These are phyloP conservation scores for Penicillium paneum DNA, from an alignment of 2,329 filamentous ascomycete genomes.

Conservation along the genomic window DNA sequence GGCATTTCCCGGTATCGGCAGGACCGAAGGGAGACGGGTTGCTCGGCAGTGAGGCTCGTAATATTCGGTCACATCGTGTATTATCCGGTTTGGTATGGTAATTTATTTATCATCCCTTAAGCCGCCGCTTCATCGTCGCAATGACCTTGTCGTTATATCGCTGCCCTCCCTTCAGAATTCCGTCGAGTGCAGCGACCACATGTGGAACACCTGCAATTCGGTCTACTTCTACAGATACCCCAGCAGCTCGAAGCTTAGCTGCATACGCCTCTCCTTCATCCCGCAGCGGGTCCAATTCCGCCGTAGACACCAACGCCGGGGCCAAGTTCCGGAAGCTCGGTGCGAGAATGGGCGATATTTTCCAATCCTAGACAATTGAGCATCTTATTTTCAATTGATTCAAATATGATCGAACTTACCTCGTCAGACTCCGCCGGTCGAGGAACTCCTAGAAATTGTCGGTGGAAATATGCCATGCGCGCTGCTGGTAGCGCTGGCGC, in stretches of 20 bases:
- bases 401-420: slow-evolving; percentile 23
- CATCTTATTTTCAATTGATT: not conserved
- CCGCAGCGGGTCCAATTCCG: slow-evolving; percentile 43
- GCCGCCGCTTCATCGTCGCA: slow-evolving; percentile 25
- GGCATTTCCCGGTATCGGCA: slow-evolving; percentile 30
- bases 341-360: slow-evolving; percentile 42
- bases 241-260: slow-evolving; percentile 36
- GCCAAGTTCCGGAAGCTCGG: slow-evolving; percentile 36
- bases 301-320: slow-evolving; percentile 40
- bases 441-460: slow-evolving; percentile 38
- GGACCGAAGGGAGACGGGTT: slow-evolving; percentile 10
- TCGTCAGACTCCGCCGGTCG: slow-evolving; percentile 34
- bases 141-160: slow-evolving; percentile 31
- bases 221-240: slow-evolving; percentile 32
- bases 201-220: slow-evolving; percentile 37
- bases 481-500: slow-evolving; percentile 35
- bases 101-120: slow-evolving; percentile 21
- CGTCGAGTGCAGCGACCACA: slow-evolving; percentile 30
- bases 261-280: slow-evolving; percentile 43
- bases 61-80: slow-evolving; percentile 6
- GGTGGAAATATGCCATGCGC: slow-evolving; percentile 42
- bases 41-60: not conserved
- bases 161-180: slow-evolving; percentile 30
- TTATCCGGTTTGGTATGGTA: slow-evolving; percentile 5
- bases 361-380: slow-evolving; percentile 37